Evolutionary conservation across 2,329 filamentous ascomycete genomes (phyloP).

Genomic region (Stagonosporopsis tanaceti): DNA sequence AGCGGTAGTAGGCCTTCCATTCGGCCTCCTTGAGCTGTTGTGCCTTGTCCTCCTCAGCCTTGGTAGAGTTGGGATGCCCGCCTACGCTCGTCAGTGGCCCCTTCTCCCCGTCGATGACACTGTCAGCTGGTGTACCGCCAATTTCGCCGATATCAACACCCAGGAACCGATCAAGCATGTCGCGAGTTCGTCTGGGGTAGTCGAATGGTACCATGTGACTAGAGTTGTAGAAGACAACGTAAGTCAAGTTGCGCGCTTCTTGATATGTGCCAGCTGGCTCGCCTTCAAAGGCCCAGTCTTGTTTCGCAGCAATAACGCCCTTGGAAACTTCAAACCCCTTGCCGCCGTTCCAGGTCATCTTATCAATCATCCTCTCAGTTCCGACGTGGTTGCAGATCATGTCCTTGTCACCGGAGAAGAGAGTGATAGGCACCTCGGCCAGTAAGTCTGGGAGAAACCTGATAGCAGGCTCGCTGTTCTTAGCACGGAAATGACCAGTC

Average conservation of each 20-base stretch:
- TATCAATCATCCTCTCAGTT: slow-evolving; percentile 88
- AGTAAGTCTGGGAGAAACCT: slow-evolving; percentile 80
- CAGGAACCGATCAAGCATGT: slow-evolving; percentile 98
- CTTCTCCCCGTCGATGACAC: slow-evolving; percentile 84
- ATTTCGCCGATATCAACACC: slow-evolving; percentile 89
- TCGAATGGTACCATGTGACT: slow-evolving; percentile 99
- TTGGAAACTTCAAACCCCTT: slow-evolving; percentile 89
- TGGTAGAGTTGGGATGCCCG: slow-evolving; percentile 73
- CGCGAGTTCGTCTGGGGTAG: slow-evolving; percentile 81
- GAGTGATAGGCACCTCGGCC: slow-evolving; percentile 76
- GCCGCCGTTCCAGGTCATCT: slow-evolving; percentile 89
- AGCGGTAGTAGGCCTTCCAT: slow-evolving; percentile 88
- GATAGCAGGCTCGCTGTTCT: slow-evolving; percentile 75
- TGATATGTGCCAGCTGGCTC: slow-evolving; percentile 91
- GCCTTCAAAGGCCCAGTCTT: slow-evolving; percentile 92
- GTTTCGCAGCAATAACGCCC: slow-evolving; percentile 89
- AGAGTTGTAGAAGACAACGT: slow-evolving; percentile 92
- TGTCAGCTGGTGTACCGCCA: slow-evolving; percentile 80
- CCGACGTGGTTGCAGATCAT: slow-evolving; percentile 97
- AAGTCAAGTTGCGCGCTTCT: slow-evolving; percentile 91
- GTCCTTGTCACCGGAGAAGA: slow-evolving; percentile 94
- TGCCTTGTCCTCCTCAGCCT: slow-evolving; percentile 71
- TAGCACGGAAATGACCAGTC: slow-evolving; percentile 72
- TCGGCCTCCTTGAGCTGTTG: slow-evolving; percentile 82
- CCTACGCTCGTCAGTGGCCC: slow-evolving; percentile 79